Percentiles rank a stretch among this genome's conserved stretches.
phyloP scores from a whole-genome alignment of 805 yeast species.

The Ogataea angusta region DNA sequence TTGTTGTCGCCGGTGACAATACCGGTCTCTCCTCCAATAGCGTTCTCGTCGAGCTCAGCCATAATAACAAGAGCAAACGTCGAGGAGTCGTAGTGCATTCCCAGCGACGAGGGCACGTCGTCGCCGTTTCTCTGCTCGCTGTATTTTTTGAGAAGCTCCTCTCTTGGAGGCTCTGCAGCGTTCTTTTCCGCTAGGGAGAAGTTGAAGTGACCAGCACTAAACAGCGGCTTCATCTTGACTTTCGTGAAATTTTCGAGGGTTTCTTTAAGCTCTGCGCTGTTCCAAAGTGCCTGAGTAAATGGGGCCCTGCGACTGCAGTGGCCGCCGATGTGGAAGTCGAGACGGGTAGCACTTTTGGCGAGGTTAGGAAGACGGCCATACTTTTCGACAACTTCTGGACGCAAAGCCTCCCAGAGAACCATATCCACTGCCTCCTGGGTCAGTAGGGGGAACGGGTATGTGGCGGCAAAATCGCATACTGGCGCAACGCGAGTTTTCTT shows the following conservation, averaged over 20 bases:
- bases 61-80: slow-evolving; percentile 48
- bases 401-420: slow-evolving; percentile 50
- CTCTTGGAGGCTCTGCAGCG: slow-evolving; percentile 19
- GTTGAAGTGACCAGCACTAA: slow-evolving; percentile 51
- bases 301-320: slow-evolving; percentile 39
- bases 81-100: slow-evolving; percentile 46
- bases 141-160: slow-evolving; percentile 15
- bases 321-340: slow-evolving; percentile 49
- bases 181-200: slow-evolving; percentile 36
- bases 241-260: slow-evolving; percentile 49
- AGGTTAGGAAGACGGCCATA: slow-evolving; percentile 40
- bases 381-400: slow-evolving; percentile 39
- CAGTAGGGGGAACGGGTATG: slow-evolving; percentile 56
- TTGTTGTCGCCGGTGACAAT: slow-evolving; percentile 40
- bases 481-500: slow-evolving; percentile 30
- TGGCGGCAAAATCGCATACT: slow-evolving; percentile 41
- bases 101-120: slow-evolving; percentile 43
- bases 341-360: slow-evolving; percentile 29
- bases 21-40: slow-evolving; percentile 52
- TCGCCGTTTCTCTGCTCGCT: slow-evolving; percentile 28
- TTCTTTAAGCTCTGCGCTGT: slow-evolving; percentile 47
- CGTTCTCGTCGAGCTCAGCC: slow-evolving; percentile 44
- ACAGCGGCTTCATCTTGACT: slow-evolving; percentile 41
- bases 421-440: slow-evolving; percentile 55
- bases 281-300: slow-evolving; percentile 49